Conservation (phyloP, 768 basidiomycete species). For the Lenzites betulinus region DNA sequence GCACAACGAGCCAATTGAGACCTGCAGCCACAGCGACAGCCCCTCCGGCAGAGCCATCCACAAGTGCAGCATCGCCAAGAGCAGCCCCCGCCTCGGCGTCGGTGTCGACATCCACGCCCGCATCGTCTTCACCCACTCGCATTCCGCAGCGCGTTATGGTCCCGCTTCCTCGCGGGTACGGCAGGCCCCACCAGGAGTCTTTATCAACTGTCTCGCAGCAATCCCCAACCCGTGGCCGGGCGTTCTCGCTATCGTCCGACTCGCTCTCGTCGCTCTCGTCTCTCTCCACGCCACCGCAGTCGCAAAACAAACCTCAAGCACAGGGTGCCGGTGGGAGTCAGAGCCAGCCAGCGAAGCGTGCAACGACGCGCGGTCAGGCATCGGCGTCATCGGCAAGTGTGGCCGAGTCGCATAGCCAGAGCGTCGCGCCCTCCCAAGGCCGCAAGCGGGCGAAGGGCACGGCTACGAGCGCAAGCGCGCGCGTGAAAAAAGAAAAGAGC, state of each 20-base stretch:
- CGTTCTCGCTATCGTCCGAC: not conserved
- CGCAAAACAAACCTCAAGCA: not conserved
- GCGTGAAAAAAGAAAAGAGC: constrained; percentile 2
- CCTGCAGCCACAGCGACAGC: no score
- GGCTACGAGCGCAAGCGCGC: not conserved
- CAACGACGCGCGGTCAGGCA: not conserved
- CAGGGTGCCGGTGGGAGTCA: no score
- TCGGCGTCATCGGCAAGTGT: no score
- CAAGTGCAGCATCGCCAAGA: no score
- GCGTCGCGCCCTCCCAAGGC: no score
- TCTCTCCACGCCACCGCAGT: not conserved
- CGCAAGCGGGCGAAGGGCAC: not conserved
- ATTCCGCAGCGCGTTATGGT: not conserved
- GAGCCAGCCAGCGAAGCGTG: not conserved
- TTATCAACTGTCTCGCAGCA: constrained; percentile 3
- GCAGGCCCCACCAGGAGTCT: not conserved
- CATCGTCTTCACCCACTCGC: no score
- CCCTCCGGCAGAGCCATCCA: no score
- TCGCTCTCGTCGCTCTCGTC: constrained; percentile 11
- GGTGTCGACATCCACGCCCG: no score
- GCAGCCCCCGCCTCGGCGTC: no score
- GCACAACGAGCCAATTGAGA: no score
- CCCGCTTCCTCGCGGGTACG: not conserved
- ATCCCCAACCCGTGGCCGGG: not conserved
- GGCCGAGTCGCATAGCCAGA: no score